Evolutionary conservation across 257 asterid species (phyloP), one percentile per base, ranked within the genome.

Genomic region (Datura wrightii): DNA sequence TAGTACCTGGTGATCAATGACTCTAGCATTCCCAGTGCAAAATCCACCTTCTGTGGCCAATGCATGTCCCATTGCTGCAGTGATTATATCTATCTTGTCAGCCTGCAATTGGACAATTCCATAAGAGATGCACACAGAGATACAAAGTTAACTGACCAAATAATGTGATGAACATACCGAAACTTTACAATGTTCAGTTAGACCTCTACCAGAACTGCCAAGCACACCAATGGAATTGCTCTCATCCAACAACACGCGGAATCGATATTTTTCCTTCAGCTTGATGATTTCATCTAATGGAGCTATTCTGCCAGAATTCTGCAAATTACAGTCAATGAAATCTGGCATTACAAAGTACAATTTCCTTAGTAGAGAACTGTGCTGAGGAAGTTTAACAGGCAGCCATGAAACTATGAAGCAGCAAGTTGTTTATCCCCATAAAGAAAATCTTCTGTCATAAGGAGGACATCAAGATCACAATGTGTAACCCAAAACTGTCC

Each of bases 21-120:
- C 98, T 90, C 99, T 88, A 80, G 93, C 86, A 89, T 94, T 96
- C 79, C 99, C 99, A 19, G 97, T 94, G 91, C 99, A 96, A 88
- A 96, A 94, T 56, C 99, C 99, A 85, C 99, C 99, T 89, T 96
- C 99, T 34, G 98, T 89, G 85, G 99, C 99, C 89, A 96, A 90
- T 24, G 98, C 97, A 87, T 94, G 95, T 82, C 99, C 99, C 99
- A 96, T 94, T 36, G 94, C 97, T 82, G 98, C 98, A 66, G 98
- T 90, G 66, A 94, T 84, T 52, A 96, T 94, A 89, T 96, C 98
- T 60, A 96, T 94, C 91, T 93, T 93, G 87, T 94, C 98, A 86
- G 92, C 83, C 99, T 96, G 80, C 80, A 82, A 87, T 44, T 60
- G 83, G 84, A 83, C 55, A 80, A 72, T 63, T n/a, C 65, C 52